These are phyloP conservation scores for Emmonsiellopsis sp. DNA, from an alignment of 2,329 filamentous ascomycete species.

Conservation along the genomic window DNA sequence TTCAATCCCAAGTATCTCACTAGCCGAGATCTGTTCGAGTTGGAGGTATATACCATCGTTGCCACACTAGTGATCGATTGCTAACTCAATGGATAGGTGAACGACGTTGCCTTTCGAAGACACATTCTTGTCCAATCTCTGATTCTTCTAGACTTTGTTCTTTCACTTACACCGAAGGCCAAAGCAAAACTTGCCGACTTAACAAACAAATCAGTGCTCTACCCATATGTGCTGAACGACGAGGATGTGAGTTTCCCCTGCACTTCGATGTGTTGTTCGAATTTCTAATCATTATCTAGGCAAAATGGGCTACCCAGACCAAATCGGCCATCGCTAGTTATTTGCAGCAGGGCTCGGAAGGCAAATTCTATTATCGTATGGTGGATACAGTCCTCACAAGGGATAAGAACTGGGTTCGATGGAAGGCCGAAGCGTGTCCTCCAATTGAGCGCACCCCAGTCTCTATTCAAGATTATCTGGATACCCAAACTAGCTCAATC, in stretches of 20 bases:
- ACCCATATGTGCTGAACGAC: conserved; percentile 66
- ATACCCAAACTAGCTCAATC: conserved; percentile 57
- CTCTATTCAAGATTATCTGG: conserved; percentile 56
- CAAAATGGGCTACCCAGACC: conserved; percentile 75
- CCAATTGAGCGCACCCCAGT: conserved; percentile 71
- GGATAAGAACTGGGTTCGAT: conserved; percentile 98
- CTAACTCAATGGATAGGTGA: conserved; percentile 48
- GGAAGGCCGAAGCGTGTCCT: conserved; percentile 92
- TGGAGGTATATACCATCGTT: conserved; percentile 55
- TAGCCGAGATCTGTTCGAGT: conserved; percentile 89
- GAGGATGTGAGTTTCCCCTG: conserved; percentile 56
- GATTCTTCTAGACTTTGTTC: conserved; percentile 87
- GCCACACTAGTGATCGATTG: conserved; percentile 15
- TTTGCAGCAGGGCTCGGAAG: conserved; percentile 68
- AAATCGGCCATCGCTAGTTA: conserved; percentile 73
- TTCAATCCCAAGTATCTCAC: conserved; percentile 99
- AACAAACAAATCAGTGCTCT: conserved; percentile 81
- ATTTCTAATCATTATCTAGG: conserved; percentile 35
- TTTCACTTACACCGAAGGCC: conserved; percentile 75
- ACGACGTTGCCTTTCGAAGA: conserved; percentile 85
- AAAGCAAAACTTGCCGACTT: conserved; percentile 68
- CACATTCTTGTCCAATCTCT: conserved; percentile 92
- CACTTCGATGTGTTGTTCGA: not conserved
- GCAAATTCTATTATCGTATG: conserved; percentile 91
- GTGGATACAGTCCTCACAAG: conserved; percentile 90